phyloP scores from a whole-genome alignment of 2,329 filamentous ascomycete species.

The Fonsecaea monophora region DNA sequence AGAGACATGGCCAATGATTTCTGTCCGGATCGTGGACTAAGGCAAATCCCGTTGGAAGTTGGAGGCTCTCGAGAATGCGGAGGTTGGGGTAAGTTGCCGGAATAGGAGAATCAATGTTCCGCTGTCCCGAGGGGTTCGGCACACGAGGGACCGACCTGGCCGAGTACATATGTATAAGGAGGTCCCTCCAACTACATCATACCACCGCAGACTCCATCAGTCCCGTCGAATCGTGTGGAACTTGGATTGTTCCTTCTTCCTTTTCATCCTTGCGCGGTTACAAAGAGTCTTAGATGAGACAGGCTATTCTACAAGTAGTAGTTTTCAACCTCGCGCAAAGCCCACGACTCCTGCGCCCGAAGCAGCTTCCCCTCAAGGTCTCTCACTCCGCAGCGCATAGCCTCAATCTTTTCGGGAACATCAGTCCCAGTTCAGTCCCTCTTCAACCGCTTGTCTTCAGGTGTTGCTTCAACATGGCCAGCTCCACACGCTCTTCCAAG shows the following conservation, averaged over 20 bases:
- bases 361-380: neutral
- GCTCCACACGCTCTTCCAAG: conserved; percentile 36
- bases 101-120: neutral
- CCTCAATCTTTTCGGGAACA: neutral
- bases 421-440: neutral
- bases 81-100: neutral
- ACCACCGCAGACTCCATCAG: neutral
- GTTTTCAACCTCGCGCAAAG: neutral
- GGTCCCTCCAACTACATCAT: neutral
- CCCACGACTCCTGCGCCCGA: neutral
- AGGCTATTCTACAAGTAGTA: neutral
- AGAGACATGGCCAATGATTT: neutral
- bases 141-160: neutral
- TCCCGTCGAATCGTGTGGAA: neutral
- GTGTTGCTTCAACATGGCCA: conserved; percentile 24
- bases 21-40: neutral
- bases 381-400: neutral
- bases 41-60: neutral
- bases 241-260: neutral
- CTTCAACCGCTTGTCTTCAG: neutral
- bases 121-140: neutral
- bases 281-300: conserved; percentile 3
- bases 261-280: neutral
- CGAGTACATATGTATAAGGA: too few relatives aligned
- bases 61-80: neutral